A percentile compares a stretch with the other conserved stretches of the same genome.
These are phyloP conservation scores for Aspergillus sclerotialis DNA, from an alignment of 2,329 filamentous ascomycete genomes.

Conservation along the genomic window DNA sequence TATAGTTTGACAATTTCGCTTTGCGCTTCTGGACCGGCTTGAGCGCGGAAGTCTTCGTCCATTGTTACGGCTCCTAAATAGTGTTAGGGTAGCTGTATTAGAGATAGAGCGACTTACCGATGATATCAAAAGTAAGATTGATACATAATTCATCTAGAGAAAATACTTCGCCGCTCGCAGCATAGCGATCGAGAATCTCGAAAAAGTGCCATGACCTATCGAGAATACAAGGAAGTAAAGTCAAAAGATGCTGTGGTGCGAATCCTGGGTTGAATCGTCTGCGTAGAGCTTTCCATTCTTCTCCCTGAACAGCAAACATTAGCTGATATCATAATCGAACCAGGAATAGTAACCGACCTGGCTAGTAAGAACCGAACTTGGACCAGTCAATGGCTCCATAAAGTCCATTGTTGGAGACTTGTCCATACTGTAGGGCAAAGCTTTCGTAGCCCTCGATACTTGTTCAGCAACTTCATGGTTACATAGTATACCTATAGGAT, in stretches of 20 bases:
- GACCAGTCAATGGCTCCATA: slow-evolving; percentile 4
- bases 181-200: slow-evolving; percentile 14
- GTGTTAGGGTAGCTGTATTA: background rate
- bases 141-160: slow-evolving; percentile 17
- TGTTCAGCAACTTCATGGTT: slow-evolving; percentile 14
- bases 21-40: slow-evolving; percentile 8
- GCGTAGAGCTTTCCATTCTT: slow-evolving; percentile 22
- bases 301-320: slow-evolving; percentile 7
- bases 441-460: slow-evolving; percentile 6
- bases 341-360: slow-evolving; percentile 4
- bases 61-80: slow-evolving; percentile 10
- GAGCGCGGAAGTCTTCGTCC: slow-evolving; percentile 16
- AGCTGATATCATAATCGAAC: background rate
- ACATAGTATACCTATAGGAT: slow-evolving; percentile 6
- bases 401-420: slow-evolving; percentile 5
- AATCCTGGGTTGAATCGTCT: slow-evolving; percentile 26
- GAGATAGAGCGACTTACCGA: slow-evolving; percentile 12
- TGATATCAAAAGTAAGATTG: slow-evolving; percentile 25
- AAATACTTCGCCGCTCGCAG: slow-evolving; percentile 14
- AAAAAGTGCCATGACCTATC: slow-evolving; percentile 18
- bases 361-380: slow-evolving; percentile 4
- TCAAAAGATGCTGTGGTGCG: slow-evolving; percentile 19
- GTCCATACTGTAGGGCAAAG: slow-evolving; percentile 10
- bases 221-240: slow-evolving; percentile 19
- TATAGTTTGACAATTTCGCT: slow-evolving; percentile 16